phyloP scores from a whole-genome alignment of 768 basidiomycete species.

The Pilatotrama ljubarskyi region DNA sequence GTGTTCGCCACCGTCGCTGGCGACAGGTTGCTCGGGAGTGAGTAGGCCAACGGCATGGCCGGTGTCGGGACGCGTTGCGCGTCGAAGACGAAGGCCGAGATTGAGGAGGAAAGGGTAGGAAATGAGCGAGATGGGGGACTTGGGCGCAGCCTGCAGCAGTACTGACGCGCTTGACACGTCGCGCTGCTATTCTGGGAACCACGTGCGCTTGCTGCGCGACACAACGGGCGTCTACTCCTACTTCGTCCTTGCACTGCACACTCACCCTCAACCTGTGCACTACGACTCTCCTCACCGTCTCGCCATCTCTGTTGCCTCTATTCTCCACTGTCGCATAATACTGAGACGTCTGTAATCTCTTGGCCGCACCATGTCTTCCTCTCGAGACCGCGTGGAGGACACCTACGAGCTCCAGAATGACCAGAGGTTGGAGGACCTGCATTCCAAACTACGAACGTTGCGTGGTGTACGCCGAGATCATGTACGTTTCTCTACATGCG shows the following conservation, averaged over 20 bases:
- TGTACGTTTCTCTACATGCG: not conserved
- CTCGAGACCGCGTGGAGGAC: slow-evolving; percentile 51
- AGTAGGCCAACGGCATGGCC: slow-evolving; percentile 51
- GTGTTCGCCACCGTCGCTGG: slow-evolving; percentile 79
- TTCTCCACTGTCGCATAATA: too few species aligned
- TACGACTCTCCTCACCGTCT: too few species aligned
- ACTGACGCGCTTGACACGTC: slow-evolving; percentile 20
- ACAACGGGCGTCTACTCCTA: not conserved
- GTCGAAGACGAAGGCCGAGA: slow-evolving; percentile 9
- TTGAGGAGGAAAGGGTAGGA: slow-evolving; percentile 1
- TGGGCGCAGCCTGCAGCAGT: not conserved
- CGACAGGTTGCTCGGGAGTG: slow-evolving; percentile 69
- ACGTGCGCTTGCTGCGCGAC: slow-evolving; percentile 6
- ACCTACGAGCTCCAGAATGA: slow-evolving; percentile 87
- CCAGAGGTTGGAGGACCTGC: slow-evolving; percentile 78
- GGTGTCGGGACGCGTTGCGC: slow-evolving; percentile 17
- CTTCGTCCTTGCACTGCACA: not conserved
- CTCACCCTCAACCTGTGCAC: not conserved
- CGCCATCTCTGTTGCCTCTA: too few species aligned
- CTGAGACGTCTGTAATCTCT: too few species aligned
- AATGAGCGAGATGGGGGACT: not conserved
- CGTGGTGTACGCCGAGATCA: slow-evolving; percentile 59
- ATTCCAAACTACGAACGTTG: slow-evolving; percentile 79
- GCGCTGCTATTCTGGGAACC: slow-evolving; percentile 21
- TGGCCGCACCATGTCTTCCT: slow-evolving; percentile 35